Base-by-base conservation (phyloP, 192 early-diverging fungal species). In the Coemansia erecta region DNA sequence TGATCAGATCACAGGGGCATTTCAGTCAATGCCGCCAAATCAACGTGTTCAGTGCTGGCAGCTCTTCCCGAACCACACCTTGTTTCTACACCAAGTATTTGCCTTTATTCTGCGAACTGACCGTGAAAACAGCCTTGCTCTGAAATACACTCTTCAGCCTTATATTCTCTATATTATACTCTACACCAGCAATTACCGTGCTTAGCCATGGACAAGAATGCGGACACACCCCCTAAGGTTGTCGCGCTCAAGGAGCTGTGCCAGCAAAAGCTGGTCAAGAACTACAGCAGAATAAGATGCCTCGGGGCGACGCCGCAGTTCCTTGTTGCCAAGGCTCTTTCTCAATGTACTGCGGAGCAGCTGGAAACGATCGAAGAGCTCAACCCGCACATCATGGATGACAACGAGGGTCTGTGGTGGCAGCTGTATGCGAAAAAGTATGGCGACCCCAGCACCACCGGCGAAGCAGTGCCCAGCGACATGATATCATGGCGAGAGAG, bases 361-460 rank as follows among this genome's bases (percentile, higher is more conserved):
- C 66, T 79, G 14, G 66, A 66, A 26, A 46, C 43, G 6, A 57
- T 79, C 56, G 76, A 79, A 50, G 58, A 56, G 52, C 33, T 53
- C 54, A 79, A 79, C 28, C 76, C 76, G 39, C 70, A 69, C 22
- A 65, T 79, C 33, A 31, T 65, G 18, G 51, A 54, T 1, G 76
- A 79, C 55, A 79, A 72, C 63, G 70, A 72, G 55, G 33, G 58
- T 1, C 45, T 79, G 52, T 79, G 76, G 76, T 49, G 46, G 47
- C 47, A 51, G 41, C 63, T 66, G 37, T 66, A 63, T 39, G 14
- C 41, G 11, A 52, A 39, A 31, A 72, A 63, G 49, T 59, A 72
- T 53, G 41, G 37, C 10, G 63, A 54, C 44, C 26, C 59, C 35
- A 40, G 60, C 45, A 1, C 0, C 12, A 0, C 53, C 26, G 53